Evolutionary conservation across 2,329 filamentous ascomycete species (phyloP), one percentile per base, ranked within the genome.

Genomic region (Curvularia sp.): DNA sequence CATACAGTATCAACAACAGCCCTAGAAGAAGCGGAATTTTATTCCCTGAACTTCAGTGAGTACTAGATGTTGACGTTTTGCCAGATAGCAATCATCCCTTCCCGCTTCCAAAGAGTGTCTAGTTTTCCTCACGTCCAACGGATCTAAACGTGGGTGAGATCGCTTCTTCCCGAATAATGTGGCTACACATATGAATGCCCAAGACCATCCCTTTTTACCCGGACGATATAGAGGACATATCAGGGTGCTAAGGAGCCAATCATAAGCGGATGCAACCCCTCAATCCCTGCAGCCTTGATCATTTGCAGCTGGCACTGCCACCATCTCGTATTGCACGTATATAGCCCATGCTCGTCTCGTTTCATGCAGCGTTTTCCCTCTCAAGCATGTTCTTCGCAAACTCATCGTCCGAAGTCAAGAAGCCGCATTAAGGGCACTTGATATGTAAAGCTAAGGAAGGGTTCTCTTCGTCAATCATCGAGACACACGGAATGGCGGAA

Each of bases 401-500:
- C 3, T 4, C 25, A 27, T 27, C 25, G 7, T 27, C 25, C 7
- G 7, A 3, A 3, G 7, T 27, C 25, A 27, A 27, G 25, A 27
- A 27, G 25, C 7, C 25, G 25, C 25, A 27, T 27, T 27, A 3
- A 27, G n/a, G n/a, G n/a, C n/a, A n/a, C n/a, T n/a, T n/a, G n/a
- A n/a, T n/a, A n/a, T n/a, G n/a, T n/a, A n/a, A n/a, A n/a, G n/a
- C n/a, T n/a, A n/a, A n/a, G n/a, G n/a, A n/a, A n/a, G n/a, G n/a
- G n/a, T 13, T 34, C 32, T 34, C 32, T 34, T 3, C 32, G 15
- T 15, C 32, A 34, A 15, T 7, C 15, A 27, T 7, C 3, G 25
- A 34, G 3, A 34, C 30, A 23, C 39, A 43, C 12, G 5, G 23
- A 32, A 59, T 52, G 45, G 1, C 42, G 2, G 68, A 64, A 53